These are phyloP conservation scores for Thyridium curvatum DNA, from an alignment of 2,329 filamentous ascomycete species.

Conservation along the genomic window DNA sequence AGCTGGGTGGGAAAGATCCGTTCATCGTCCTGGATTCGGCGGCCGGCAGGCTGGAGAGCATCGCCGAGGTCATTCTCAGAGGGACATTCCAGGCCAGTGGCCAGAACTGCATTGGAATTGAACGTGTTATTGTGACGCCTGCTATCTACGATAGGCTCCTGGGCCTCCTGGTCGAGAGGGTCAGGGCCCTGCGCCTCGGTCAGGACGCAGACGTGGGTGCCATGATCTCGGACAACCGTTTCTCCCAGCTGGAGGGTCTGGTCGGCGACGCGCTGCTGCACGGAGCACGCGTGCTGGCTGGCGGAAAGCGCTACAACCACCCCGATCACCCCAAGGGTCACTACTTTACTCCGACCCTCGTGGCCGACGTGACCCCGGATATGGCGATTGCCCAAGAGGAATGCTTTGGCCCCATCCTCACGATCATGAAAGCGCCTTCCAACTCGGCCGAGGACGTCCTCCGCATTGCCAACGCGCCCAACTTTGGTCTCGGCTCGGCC, in stretches of 20 bases:
- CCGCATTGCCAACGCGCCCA: slow-evolving; percentile 71
- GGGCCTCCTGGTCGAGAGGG: slow-evolving; percentile 63
- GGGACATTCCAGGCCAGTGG: slow-evolving; percentile 93
- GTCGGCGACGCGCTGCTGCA: slow-evolving; percentile 70
- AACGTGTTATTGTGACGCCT: slow-evolving; percentile 79
- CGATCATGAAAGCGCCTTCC: slow-evolving; percentile 69
- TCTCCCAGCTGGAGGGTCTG: slow-evolving; percentile 68
- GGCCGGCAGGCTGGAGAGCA: slow-evolving; percentile 56
- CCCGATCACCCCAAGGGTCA: slow-evolving; percentile 71
- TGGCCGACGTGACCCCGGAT: slow-evolving; percentile 77
- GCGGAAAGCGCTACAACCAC: slow-evolving; percentile 67
- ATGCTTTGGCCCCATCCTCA: slow-evolving; percentile 87
- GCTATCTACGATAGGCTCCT: slow-evolving; percentile 71
- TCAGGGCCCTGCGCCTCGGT: slow-evolving; percentile 69
- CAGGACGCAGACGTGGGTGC: slow-evolving; percentile 76
- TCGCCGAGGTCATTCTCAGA: slow-evolving; percentile 79
- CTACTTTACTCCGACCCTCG: slow-evolving; percentile 87
- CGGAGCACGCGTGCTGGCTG: slow-evolving; percentile 76
- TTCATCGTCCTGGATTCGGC: slow-evolving; percentile 83
- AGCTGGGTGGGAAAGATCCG: slow-evolving; percentile 93
- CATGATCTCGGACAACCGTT: slow-evolving; percentile 75
- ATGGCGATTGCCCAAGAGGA: slow-evolving; percentile 90
- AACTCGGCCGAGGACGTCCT: slow-evolving; percentile 59
- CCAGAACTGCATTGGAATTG: slow-evolving; percentile 97
- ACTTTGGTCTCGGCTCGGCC: slow-evolving; percentile 81